Evolutionary conservation across 225 moss, liverwort and hornwort genomes (phyloP), one percentile per base, ranked within the genome.

Genomic region (Marchantia polymorpha): DNA sequence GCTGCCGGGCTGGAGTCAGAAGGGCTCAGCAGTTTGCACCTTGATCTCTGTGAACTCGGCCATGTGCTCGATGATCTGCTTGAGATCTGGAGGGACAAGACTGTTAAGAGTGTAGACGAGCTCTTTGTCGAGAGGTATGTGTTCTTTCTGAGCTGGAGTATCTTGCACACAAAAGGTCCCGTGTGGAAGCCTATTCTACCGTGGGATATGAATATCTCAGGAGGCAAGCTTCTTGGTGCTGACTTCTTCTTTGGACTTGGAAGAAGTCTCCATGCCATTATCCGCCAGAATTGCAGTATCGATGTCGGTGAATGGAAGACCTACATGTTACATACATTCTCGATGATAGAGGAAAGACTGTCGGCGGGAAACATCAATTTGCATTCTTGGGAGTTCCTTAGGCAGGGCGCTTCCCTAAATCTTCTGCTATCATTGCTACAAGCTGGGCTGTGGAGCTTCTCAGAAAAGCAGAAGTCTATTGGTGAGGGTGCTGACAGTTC

Each of bases 121-220:
- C 91, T 95, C 73, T 82, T 94, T 74, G 81, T 95, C 63, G 99
- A 99, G 90, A 91, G 99, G 88, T 95, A 99, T 81, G 82, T 99
- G 11, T 99, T 91, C 81, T 81, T 91, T 67, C 82, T 99, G 87
- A 87, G 92, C 86, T 99, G 99, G 99, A 99, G 89, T 73, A 99
- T 91, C 63, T 81, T 92, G 78, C 89, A 90, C 80, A 86, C 83
- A 58, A 89, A 91, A 80, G 89, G 90, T 82, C 88, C 92, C 82
- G 65, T 86, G 31, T 84, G 86, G 83, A 90, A 94, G 84, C 77
- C 87, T 61, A 73, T 83, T 49, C 63, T 89, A 75, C 84, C 90
- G 51, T 87, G 87, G 90, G 92, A 93, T 53, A 83, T 91, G 80
- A 85, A 87, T 83, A 79, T 86, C 75, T 84, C 87, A 77, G 81